A percentile compares a stretch with the other conserved stretches of the same genome.
phyloP scores from a whole-genome alignment of 2,329 filamentous ascomycete genomes.

The Pochonia chlamydosporia region DNA sequence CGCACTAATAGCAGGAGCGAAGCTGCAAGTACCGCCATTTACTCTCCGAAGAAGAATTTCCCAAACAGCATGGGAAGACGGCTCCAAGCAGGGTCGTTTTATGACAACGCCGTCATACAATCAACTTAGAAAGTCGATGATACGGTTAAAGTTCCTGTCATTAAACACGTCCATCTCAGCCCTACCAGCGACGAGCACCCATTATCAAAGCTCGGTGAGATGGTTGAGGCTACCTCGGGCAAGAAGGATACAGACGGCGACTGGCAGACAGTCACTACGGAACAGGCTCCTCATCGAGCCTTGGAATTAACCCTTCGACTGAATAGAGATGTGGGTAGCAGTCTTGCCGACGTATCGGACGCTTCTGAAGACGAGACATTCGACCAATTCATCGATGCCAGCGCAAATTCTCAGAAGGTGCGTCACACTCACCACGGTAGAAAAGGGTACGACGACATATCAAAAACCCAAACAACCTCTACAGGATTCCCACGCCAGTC shows the following conservation, averaged over 20 bases:
- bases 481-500: constrained; percentile 11
- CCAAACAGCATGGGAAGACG: background rate
- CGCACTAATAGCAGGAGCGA: constrained; percentile 18
- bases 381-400: constrained; percentile 5
- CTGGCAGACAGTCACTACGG: constrained; percentile 32
- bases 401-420: background rate
- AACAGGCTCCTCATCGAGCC: constrained; percentile 16
- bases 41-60: background rate
- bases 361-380: constrained; percentile 13
- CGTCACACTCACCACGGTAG: constrained; percentile 10
- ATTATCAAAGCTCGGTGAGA: constrained; percentile 1
- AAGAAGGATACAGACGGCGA: constrained; percentile 20
- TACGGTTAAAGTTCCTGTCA: constrained; percentile 30
- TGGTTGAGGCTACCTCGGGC: constrained; percentile 11
- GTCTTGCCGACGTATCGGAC: constrained; percentile 40
- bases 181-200: constrained; percentile 5
- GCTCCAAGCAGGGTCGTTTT: constrained; percentile 22
- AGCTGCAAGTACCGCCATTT: constrained; percentile 2
- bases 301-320: constrained; percentile 16
- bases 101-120: constrained; percentile 29
- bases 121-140: constrained; percentile 36
- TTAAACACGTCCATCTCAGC: constrained; percentile 9
- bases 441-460: background rate
- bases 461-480: background rate
- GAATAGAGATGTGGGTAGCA: constrained; percentile 31